Conservation (phyloP, 306 rosid species). For the Adenanthera pavonina region DNA sequence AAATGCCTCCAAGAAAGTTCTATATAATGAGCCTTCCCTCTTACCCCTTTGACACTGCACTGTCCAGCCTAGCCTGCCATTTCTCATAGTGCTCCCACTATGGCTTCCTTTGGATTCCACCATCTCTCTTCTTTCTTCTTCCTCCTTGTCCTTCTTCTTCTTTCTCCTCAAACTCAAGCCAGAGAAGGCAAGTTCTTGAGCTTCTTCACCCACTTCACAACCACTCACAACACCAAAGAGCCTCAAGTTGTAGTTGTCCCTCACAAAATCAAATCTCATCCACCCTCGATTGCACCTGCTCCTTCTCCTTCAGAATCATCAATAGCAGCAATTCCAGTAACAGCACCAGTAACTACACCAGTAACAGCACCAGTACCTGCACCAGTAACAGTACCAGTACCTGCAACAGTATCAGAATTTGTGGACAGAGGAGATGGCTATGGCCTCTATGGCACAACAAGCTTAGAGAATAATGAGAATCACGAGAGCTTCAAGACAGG, state of each 20-base stretch:
- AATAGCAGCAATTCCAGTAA: neutral
- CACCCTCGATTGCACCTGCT: slow-evolving; percentile 36
- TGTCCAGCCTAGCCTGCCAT: neutral
- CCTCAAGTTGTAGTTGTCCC: slow-evolving; percentile 18
- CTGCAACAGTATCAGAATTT: slow-evolving; percentile 44
- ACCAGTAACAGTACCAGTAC: slow-evolving; percentile 20
- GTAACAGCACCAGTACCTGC: slow-evolving; percentile 19
- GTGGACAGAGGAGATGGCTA: slow-evolving; percentile 51
- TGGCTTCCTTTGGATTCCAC: slow-evolving; percentile 52
- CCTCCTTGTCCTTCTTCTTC: slow-evolving; percentile 30
- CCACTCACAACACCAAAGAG: slow-evolving; percentile 26
- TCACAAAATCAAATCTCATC: slow-evolving; percentile 4
- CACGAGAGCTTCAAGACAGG: slow-evolving; percentile 41
- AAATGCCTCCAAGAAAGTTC: neutral
- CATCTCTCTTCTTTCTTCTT: slow-evolving; percentile 45
- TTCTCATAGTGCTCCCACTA: slow-evolving; percentile 35
- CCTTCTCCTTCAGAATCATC: slow-evolving; percentile 31
- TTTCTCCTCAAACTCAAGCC: slow-evolving; percentile 62
- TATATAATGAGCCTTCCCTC: slow-evolving; percentile 48
- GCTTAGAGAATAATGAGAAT: slow-evolving; percentile 44
- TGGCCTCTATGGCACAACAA: slow-evolving; percentile 63
- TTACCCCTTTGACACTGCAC: slow-evolving; percentile 25
- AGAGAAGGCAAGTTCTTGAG: slow-evolving; percentile 57
- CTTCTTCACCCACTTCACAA: slow-evolving; percentile 48
- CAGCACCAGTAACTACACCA: no score